phyloP scores from a whole-genome alignment of 1,284 basidiomycete genomes.

The Trichosporon sp. region DNA sequence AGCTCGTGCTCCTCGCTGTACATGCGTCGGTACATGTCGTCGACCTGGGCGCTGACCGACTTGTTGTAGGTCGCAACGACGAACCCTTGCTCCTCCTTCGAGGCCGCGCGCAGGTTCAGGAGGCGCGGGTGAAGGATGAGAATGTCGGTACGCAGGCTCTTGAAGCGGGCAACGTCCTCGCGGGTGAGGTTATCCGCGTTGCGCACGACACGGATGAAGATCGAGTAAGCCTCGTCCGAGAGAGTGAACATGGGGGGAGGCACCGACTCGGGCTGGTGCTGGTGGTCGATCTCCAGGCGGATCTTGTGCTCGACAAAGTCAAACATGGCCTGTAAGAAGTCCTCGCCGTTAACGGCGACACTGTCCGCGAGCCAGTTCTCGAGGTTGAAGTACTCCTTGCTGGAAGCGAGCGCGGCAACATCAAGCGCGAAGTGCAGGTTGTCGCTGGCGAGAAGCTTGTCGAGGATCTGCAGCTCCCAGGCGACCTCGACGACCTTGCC shows the following conservation, averaged over 20 bases:
- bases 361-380: constrained; percentile 95
- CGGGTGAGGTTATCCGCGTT: constrained; percentile 59
- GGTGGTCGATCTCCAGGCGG: constrained; percentile 77
- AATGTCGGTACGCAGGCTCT: constrained; percentile 89
- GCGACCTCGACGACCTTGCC: constrained; percentile 93
- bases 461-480: constrained; percentile 89
- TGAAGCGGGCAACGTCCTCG: constrained; percentile 83
- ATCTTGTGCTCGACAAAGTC: constrained; percentile 88
- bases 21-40: constrained; percentile 96
- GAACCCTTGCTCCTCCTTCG: constrained; percentile 89
- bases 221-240: constrained; percentile 73
- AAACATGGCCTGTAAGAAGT: constrained; percentile 84
- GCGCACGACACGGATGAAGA: constrained; percentile 83
- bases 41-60: constrained; percentile 90
- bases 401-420: constrained; percentile 87
- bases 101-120: constrained; percentile 89
- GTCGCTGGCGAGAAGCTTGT: constrained; percentile 80
- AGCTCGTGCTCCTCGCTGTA: constrained; percentile 81
- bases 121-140: constrained; percentile 94
- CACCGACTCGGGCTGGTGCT: constrained; percentile 65
- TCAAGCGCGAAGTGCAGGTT: constrained; percentile 88
- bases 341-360: constrained; percentile 74
- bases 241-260: constrained; percentile 59
- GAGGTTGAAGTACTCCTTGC: constrained; percentile 89
- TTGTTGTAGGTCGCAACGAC: constrained; percentile 82